phyloP scores from a whole-genome alignment of 2,329 filamentous ascomycete species.

The Atkinsonella texensis region DNA sequence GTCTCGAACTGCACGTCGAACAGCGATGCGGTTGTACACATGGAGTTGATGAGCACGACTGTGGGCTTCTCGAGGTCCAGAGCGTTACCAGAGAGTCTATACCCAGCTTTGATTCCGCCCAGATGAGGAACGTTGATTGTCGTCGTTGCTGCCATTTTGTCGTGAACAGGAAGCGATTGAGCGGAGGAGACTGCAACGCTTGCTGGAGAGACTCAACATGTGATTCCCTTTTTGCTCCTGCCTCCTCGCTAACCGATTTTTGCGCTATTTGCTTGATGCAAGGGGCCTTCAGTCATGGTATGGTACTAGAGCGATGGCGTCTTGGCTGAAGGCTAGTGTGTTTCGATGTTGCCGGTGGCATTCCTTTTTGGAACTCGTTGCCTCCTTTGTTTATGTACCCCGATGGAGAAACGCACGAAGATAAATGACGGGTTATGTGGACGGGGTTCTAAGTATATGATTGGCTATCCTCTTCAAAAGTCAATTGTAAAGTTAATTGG shows the following conservation, averaged over 20 bases:
- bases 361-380: background rate
- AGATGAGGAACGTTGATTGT: conserved; percentile 36
- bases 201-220: background rate
- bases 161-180: background rate
- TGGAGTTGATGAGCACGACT: conserved; percentile 37
- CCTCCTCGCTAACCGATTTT: background rate
- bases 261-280: background rate
- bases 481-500: too few relatives aligned
- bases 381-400: too few relatives aligned
- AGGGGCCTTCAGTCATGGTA: background rate
- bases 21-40: conserved; percentile 36
- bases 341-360: background rate
- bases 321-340: background rate
- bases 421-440: too few relatives aligned
- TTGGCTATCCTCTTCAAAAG: too few relatives aligned
- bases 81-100: conserved; percentile 26
- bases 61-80: conserved; percentile 40
- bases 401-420: too few relatives aligned
- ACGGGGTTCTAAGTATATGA: too few relatives aligned
- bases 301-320: background rate
- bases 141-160: conserved; percentile 24
- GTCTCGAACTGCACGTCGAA: conserved; percentile 32
- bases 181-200: background rate
- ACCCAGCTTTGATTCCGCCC: conserved; percentile 34
- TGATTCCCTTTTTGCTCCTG: background rate